Evolutionary conservation across 176 grass and related monocot species (phyloP), one percentile per base, ranked within the genome.

Genomic region (Pontederia crassipes): DNA sequence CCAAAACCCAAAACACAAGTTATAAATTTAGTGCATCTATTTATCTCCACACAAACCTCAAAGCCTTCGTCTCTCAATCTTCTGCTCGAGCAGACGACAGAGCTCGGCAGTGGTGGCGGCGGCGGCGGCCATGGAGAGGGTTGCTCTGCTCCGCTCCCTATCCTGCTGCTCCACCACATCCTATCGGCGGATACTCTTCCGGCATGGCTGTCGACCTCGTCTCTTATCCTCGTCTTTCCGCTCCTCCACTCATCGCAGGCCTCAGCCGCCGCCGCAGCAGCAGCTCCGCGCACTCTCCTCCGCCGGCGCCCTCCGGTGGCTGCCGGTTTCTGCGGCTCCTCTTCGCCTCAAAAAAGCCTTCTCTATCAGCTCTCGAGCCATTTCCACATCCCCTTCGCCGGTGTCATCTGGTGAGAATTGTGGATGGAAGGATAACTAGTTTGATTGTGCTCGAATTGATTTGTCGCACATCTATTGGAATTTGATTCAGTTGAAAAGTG

Each of bases 131-230:
- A 96, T 96, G 91, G 91, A 96, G 73, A 80, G 81, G 65, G 83
- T 85, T 73, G 87, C 83, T 75, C 76, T 90, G 81, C 86, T 96
- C 72, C 92, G 87, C 83, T 77, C 83, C 51, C 82, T 76, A 2
- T 81, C 79, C 4, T 76, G 79, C 58, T 81, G 79, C 58, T 81
- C 79, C 67, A 67, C 79, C 65, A 66, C 66, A 6, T 59, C 80
- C 66, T 81, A 68, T 62, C 71, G 81, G 68, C 83, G 81, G 61
- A 74, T 79, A 56, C 81, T 90, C 58, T 67, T 81, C 62, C 63
- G 83, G 57, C 65, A 68, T 58, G 74, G 68, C 69, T 71, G 78
- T 49, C 65, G 75, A 59, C 10, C 73, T 15, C 26, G 78, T 18
- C 57, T 82, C 61, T 77, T 75, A 24, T 61, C 86, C 35, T 73